A percentile compares a stretch with the other conserved stretches of the same genome.
phyloP scores from a whole-genome alignment of 352 stramenopile species.

The Pythium apleroticum region DNA sequence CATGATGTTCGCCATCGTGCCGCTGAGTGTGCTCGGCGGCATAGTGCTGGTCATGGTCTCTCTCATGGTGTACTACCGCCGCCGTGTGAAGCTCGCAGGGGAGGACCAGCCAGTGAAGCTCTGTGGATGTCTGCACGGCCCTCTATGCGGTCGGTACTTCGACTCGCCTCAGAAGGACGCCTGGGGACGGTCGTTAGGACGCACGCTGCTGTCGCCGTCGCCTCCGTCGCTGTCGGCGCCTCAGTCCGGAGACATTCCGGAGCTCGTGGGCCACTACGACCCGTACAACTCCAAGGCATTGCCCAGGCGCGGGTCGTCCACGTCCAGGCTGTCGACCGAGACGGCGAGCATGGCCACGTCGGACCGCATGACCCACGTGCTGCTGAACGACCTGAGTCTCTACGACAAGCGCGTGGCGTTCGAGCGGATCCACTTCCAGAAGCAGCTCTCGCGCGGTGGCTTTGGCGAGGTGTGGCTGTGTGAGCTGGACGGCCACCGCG shows the following conservation, averaged over 20 bases:
- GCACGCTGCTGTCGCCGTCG: constrained; percentile 22
- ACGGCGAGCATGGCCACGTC: constrained; percentile 6
- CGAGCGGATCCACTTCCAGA: constrained; percentile 26
- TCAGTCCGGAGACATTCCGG: not conserved
- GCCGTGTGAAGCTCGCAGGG: constrained; percentile 11
- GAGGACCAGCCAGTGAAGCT: constrained; percentile 5
- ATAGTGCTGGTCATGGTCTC: constrained; percentile 21
- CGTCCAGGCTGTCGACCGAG: constrained; percentile 29
- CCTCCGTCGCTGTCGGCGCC: constrained; percentile 9
- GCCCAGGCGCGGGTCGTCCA: constrained; percentile 28
- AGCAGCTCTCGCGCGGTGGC: constrained; percentile 25
- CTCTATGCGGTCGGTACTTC: not conserved
- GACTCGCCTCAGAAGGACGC: constrained; percentile 14
- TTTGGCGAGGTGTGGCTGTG: constrained; percentile 34
- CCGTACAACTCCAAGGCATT: constrained; percentile 14
- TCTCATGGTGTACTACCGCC: constrained; percentile 28
- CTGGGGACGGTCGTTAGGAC: constrained; percentile 19
- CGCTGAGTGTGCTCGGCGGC: constrained; percentile 28
- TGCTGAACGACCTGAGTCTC: constrained; percentile 26
- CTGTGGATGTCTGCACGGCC: not conserved
- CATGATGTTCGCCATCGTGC: constrained; percentile 33
- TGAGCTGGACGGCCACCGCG: constrained; percentile 9
- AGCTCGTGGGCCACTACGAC: not conserved
- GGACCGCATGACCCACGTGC: constrained; percentile 22
- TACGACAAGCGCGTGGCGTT: constrained; percentile 24